Evolutionary conservation across 371 early-diverging fungal genomes (phyloP).

Genomic region (Fennellomyces sp.): DNA sequence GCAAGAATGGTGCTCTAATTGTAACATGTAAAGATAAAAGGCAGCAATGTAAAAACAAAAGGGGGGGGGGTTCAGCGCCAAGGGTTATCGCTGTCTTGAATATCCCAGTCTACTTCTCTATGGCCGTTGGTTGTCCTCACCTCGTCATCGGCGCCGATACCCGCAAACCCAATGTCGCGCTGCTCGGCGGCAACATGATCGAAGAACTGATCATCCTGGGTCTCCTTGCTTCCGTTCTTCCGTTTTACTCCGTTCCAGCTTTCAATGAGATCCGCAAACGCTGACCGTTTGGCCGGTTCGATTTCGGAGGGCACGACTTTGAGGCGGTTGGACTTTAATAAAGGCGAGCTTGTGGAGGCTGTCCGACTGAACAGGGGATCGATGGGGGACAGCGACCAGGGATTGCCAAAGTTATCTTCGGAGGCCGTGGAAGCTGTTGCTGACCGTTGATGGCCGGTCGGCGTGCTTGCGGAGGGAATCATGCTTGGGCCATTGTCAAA

Average conservation of each 20-base stretch:
- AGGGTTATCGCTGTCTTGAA: conserved; percentile 13
- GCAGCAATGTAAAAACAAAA: background rate
- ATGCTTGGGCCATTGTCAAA: conserved; percentile 12
- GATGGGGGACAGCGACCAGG: conserved; percentile 11
- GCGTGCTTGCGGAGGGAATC: conserved; percentile 22
- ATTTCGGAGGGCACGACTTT: conserved; percentile 19
- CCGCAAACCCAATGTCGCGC: conserved; percentile 48
- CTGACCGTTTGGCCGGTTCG: conserved; percentile 40
- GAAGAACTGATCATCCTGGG: conserved; percentile 32
- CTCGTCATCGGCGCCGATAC: conserved; percentile 23
- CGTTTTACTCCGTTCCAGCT: conserved; percentile 37
- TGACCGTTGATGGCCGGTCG: conserved; percentile 12
- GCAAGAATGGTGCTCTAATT: background rate
- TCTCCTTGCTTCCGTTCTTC: background rate
- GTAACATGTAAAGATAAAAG: background rate
- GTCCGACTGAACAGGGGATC: conserved; percentile 4
- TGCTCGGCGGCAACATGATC: conserved; percentile 38
- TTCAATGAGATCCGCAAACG: conserved; percentile 49
- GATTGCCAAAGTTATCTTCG: conserved; percentile 7
- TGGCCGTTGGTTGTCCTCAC: background rate
- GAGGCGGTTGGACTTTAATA: conserved; percentile 4
- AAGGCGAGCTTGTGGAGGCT: conserved; percentile 14
- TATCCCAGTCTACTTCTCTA: conserved; percentile 10
- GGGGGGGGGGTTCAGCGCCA: background rate
- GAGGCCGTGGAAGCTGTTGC: conserved; percentile 8